A percentile compares a stretch with the other conserved stretches of the same genome.
Evolutionary conservation across 305 asterid genomes (phyloP).

Genomic region (Rubia tinctorum): DNA sequence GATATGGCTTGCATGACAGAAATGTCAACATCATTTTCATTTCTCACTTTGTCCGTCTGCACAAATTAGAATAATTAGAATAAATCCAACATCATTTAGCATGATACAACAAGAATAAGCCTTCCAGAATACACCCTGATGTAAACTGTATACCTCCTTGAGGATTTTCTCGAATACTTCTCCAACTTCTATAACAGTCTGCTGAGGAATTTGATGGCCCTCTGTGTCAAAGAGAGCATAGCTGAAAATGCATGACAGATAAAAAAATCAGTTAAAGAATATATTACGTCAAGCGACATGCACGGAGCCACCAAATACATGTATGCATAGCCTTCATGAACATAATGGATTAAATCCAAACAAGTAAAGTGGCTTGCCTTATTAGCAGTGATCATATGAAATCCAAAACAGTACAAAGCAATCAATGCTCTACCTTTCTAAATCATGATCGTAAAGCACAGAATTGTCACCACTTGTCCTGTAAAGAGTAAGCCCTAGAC

Average conservation of each 20-base stretch:
- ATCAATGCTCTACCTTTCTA: conserved; percentile 63
- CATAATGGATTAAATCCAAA: conserved; percentile 6
- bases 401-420: conserved; percentile 12
- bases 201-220: conserved; percentile 86
- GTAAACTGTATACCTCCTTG: conserved; percentile 57
- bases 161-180: conserved; percentile 80
- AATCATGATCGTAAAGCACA: conserved; percentile 88
- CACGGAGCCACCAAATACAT: background rate
- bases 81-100: background rate
- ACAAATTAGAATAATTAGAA: conserved; percentile 26
- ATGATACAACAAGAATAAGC: background rate
- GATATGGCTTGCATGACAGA: conserved; percentile 86
- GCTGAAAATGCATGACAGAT: conserved; percentile 37
- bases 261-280: background rate
- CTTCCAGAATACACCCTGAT: conserved; percentile 12
- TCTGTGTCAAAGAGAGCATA: conserved; percentile 74
- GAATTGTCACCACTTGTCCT: conserved; percentile 98
- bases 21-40: conserved; percentile 66
- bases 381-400: background rate
- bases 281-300: background rate
- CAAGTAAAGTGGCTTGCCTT: background rate
- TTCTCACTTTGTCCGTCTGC: conserved; percentile 89
- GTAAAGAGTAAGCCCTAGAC: conserved; percentile 76
- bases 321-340: background rate
- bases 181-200: conserved; percentile 80